These are phyloP conservation scores for Mentha longifolia DNA, from an alignment of 257 asterid genomes.

Conservation along the genomic window DNA sequence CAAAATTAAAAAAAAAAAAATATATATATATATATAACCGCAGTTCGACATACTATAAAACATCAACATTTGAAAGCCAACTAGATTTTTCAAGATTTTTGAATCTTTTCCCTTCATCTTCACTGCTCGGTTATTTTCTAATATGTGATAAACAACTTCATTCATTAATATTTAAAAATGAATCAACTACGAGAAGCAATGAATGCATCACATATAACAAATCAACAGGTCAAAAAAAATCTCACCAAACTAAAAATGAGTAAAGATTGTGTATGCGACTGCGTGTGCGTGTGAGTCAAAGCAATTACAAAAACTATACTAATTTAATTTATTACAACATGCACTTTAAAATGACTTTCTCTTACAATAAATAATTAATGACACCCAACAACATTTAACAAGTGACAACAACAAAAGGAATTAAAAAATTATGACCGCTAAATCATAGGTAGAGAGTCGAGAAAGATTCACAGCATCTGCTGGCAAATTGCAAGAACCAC, in stretches of 20 bases:
- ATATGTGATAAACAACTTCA: background rate
- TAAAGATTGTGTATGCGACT: constrained; percentile 5
- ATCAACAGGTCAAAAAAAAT: constrained; percentile 4
- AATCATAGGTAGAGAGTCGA: background rate
- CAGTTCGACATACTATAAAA: background rate
- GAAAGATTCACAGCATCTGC: constrained; percentile 12
- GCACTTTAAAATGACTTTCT: background rate
- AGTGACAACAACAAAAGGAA: background rate
- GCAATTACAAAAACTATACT: constrained; percentile 4
- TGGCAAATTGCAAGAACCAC: constrained; percentile 24
- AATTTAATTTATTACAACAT: constrained; percentile 21
- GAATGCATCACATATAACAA: constrained; percentile 19
- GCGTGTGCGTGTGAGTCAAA: constrained; percentile 22
- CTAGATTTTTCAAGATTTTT: constrained; percentile 1
- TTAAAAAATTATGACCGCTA: background rate
- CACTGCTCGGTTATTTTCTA: background rate
- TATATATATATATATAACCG: background rate
- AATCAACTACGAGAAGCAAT: constrained; percentile 21
- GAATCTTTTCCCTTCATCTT: background rate
- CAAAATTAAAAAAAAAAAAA: background rate
- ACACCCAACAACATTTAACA: constrained; percentile 30
- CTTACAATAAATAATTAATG: constrained; percentile 10
- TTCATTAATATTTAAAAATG: background rate
- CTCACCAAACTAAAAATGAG: constrained; percentile 16
- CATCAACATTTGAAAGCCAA: constrained; percentile 17